A percentile compares a stretch with the other conserved stretches of the same genome.
Conservation (phyloP, 2,329 filamentous ascomycete species). For the Corniculantispora saksenae region DNA sequence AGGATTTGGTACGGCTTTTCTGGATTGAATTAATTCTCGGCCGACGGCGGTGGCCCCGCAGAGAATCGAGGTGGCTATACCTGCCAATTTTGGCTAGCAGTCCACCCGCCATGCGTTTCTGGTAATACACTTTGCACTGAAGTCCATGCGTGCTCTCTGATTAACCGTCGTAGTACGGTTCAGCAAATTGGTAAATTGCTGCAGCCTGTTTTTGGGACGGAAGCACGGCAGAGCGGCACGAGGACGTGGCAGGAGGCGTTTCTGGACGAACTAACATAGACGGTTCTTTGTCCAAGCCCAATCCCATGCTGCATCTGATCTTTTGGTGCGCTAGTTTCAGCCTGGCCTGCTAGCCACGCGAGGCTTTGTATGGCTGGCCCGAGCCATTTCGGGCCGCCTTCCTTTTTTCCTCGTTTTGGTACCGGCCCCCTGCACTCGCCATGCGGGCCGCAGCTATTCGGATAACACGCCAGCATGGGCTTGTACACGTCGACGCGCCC, state of each 20-base stretch:
- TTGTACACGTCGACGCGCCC: conserved; percentile 7
- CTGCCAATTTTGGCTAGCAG: too few species aligned
- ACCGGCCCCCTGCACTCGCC: neutral
- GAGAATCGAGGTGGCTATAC: too few species aligned
- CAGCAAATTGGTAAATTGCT: too few species aligned
- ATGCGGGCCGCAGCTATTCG: conserved; percentile 5
- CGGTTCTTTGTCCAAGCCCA: neutral
- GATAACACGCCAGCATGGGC: neutral
- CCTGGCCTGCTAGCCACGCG: neutral
- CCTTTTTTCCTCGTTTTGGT: neutral
- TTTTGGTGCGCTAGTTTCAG: conserved; percentile 3
- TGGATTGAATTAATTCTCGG: too few species aligned
- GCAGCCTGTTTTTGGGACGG: neutral
- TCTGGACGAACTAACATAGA: neutral
- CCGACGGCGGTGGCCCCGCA: too few species aligned
- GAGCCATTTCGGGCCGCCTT: conserved; percentile 11
- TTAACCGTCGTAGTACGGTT: neutral
- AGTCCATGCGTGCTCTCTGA: neutral
- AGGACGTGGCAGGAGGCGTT: neutral
- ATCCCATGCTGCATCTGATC: neutral
- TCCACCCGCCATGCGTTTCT: too few species aligned
- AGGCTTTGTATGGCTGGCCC: neutral
- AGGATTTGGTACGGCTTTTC: too few species aligned
- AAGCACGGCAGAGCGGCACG: neutral
- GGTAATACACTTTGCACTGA: too few species aligned